Base-by-base conservation (phyloP, 768 basidiomycete genomes). In the Tricholoma terreum region DNA sequence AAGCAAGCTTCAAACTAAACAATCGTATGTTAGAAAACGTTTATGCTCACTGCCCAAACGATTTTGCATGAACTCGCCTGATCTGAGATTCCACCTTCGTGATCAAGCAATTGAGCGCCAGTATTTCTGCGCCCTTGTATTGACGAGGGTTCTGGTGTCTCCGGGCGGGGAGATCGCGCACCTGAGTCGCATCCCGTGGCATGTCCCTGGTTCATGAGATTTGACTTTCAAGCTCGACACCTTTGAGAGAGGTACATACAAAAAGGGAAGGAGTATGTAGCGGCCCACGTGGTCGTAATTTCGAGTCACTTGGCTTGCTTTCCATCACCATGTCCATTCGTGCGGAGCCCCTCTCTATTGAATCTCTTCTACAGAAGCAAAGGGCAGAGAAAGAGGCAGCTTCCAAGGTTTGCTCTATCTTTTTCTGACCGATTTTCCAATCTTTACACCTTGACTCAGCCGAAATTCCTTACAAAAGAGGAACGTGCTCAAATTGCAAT, bases 401-500 rank as follows among this genome's bases (percentile, higher is more conserved):
- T 50, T 77, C 94, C 50, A 97, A 93, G 82, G 95, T 92, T 22
- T 24, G 46, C 11, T 52, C 9, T 36, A 15, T 19, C 31, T 14
- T 38, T 43, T 10, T 58, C 50, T 59, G 10, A 6, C 24, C 24
- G 24, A 27, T 2, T 27, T 6, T 27, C 2, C 43, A 19, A 59
- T 3, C 15, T 6, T 50, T 36, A 30, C 34, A 17, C 5, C 33
- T 36, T 55, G 61, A 42, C 56, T 33, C 72, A 98, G 94, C 96
- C 96, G 34, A 96, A 86, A 72, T 98, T 98, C 77, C 78, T 98
- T 12, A 84, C 91, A 2, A 98, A 92, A 73, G 92, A 94, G 62
- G 91, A 97, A 66, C 85, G 96, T 50, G 92, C 92, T 15, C 84
- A 85, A 66, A 74, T 97, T 34, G 96, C 96, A 3, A 90, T 98